Evolutionary conservation across 2,329 filamentous ascomycete species (phyloP).

Genomic region (Penicillium crustosum): DNA sequence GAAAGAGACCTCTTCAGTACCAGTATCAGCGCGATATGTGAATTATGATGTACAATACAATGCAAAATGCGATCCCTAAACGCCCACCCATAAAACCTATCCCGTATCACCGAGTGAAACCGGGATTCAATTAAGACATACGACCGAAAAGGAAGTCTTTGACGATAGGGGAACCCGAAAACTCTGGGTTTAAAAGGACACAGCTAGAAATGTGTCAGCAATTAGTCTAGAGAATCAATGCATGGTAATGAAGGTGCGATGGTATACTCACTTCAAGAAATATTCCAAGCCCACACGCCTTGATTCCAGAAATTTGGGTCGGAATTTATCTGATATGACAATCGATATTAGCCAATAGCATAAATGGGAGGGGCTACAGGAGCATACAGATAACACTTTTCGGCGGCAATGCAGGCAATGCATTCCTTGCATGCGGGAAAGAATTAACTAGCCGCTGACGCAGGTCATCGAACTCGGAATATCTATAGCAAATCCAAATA

Average conservation of each 20-base stretch:
- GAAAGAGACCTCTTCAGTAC: not conserved
- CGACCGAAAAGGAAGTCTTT: slow-evolving; percentile 80
- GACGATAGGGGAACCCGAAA: slow-evolving; percentile 83
- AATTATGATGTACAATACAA: not conserved
- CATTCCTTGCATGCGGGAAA: slow-evolving; percentile 79
- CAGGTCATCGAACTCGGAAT: slow-evolving; percentile 90
- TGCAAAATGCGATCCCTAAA: slow-evolving; percentile 2
- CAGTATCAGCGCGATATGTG: not conserved
- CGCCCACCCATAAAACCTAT: not conserved
- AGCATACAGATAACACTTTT: slow-evolving; percentile 82
- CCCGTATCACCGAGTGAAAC: not conserved
- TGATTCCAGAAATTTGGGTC: slow-evolving; percentile 80
- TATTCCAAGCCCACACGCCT: slow-evolving; percentile 81
- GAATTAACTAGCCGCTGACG: slow-evolving; percentile 70
- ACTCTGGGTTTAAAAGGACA: slow-evolving; percentile 88
- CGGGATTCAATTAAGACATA: slow-evolving; percentile 24
- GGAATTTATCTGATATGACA: slow-evolving; percentile 58
- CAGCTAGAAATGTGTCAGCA: slow-evolving; percentile 58
- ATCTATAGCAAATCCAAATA: slow-evolving; percentile 51
- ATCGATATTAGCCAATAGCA: slow-evolving; percentile 7
- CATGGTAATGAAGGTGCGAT: not conserved
- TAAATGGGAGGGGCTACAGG: not conserved
- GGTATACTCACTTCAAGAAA: slow-evolving; percentile 76
- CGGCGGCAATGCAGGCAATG: slow-evolving; percentile 85
- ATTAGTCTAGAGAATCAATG: not conserved